Conservation (phyloP, 2,329 filamentous ascomycete genomes). For the Alternaria hordeiaustralica region DNA sequence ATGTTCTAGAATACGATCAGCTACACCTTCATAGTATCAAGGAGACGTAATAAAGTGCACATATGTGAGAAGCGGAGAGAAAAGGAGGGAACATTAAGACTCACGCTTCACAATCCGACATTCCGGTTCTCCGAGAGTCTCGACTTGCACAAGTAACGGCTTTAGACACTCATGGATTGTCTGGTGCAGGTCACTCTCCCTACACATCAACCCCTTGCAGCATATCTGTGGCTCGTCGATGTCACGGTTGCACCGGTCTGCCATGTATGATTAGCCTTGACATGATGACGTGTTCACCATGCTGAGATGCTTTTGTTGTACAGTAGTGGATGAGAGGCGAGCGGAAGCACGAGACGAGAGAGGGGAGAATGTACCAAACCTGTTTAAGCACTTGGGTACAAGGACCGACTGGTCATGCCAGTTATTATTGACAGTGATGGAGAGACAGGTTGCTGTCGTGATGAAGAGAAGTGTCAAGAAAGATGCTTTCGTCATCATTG, state of each 20-base stretch:
- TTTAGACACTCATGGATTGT: not conserved
- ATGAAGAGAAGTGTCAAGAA: not conserved
- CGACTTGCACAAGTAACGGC: not conserved
- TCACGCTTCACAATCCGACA: not conserved
- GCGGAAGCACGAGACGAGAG: not conserved
- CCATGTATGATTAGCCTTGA: not conserved
- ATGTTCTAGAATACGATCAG: not conserved
- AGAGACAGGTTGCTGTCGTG: not conserved
- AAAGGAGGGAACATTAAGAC: not conserved
- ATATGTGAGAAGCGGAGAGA: too few relatives aligned
- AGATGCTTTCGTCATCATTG: not conserved
- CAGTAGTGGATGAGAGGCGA: not conserved
- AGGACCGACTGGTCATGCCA: not conserved
- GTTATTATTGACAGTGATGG: not conserved
- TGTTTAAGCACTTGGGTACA: not conserved
- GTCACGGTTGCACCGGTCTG: not conserved
- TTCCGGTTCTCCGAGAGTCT: not conserved
- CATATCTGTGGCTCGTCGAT: not conserved
- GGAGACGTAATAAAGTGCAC: too few relatives aligned
- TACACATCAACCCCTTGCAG: not conserved
- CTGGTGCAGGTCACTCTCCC: not conserved
- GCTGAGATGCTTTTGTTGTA: not conserved
- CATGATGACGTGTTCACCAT: not conserved
- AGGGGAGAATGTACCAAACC: not conserved
- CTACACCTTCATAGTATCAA: too few relatives aligned